These are phyloP conservation scores for Cryptococcus sp. DNA, from an alignment of 1,284 basidiomycete genomes.

Conservation along the genomic window DNA sequence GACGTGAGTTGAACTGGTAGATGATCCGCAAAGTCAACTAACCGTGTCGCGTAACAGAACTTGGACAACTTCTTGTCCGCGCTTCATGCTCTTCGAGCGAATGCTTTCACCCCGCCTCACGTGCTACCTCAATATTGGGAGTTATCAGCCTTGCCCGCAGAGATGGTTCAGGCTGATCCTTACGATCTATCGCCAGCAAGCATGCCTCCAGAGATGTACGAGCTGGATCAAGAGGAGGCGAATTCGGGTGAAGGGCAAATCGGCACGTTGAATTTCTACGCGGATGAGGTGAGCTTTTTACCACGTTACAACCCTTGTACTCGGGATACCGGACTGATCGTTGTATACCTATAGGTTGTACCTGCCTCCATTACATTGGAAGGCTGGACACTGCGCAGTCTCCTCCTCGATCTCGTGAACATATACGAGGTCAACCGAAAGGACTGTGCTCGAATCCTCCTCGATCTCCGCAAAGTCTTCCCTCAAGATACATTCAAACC, in stretches of 20 bases:
- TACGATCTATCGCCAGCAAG: conserved; percentile 75
- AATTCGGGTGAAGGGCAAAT: conserved; percentile 55
- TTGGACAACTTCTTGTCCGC: conserved; percentile 41
- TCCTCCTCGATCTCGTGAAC: conserved; percentile 79
- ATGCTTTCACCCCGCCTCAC: conserved; percentile 28
- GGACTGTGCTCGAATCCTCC: conserved; percentile 82
- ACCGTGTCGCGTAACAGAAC: conserved; percentile 25
- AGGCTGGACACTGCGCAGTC: conserved; percentile 77
- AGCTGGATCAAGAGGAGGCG: conserved; percentile 59
- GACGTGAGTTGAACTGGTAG: conserved; percentile 31
- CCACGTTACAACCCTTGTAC: background rate
- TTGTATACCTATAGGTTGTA: conserved; percentile 61
- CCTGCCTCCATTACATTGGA: conserved; percentile 70
- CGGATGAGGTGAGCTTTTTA: conserved; percentile 65
- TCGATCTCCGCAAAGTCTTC: conserved; percentile 86
- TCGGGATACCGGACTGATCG: conserved; percentile 13
- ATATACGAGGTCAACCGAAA: conserved; percentile 97
- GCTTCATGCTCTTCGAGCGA: conserved; percentile 37
- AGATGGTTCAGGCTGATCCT: conserved; percentile 56
- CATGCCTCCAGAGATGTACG: conserved; percentile 76
- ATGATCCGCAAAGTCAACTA: background rate
- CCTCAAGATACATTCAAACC: conserved; percentile 72
- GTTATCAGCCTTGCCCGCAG: conserved; percentile 50
- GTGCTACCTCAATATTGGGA: conserved; percentile 68
- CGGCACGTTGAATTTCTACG: conserved; percentile 69